Conservation (phyloP, 352 stramenopile species). For the Phytophthora palmivora region DNA sequence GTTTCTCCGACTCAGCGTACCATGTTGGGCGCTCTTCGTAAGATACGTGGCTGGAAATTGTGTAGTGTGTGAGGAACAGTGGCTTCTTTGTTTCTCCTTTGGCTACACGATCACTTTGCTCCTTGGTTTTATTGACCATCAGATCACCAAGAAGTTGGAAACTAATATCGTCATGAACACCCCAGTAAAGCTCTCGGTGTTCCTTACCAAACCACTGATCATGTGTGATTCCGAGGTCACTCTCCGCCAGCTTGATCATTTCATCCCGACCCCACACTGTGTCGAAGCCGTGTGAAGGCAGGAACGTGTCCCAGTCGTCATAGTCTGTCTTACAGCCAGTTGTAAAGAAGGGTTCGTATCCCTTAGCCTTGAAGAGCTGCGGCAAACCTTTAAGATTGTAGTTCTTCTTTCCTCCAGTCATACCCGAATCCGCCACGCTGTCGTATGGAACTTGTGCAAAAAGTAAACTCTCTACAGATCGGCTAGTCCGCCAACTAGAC, state of each 20-base stretch:
- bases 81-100: too few species aligned
- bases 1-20: conserved; percentile 50
- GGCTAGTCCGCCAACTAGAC: conserved; percentile 63
- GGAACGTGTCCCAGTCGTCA: conserved; percentile 59
- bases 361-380: conserved; percentile 57
- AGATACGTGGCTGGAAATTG: too few species aligned
- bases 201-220: conserved; percentile 36
- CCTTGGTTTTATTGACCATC: conserved; percentile 46
- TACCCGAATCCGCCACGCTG: conserved; percentile 39
- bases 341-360: conserved; percentile 58
- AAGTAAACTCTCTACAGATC: conserved; percentile 59
- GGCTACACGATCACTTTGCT: too few species aligned
- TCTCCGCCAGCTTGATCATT: conserved; percentile 45
- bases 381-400: conserved; percentile 50
- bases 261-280: conserved; percentile 44
- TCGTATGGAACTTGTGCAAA: conserved; percentile 62
- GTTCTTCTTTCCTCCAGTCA: conserved; percentile 30
- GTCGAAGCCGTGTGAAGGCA: conserved; percentile 60
- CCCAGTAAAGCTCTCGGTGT: conserved; percentile 37
- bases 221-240: conserved; percentile 35
- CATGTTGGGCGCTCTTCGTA: conserved; percentile 21
- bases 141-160: conserved; percentile 57
- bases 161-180: conserved; percentile 59
- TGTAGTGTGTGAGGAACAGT: too few species aligned
- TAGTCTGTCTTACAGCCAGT: conserved; percentile 49